Conservation (phyloP, 108 stramenopile genomes). For the Cyclotella cryptica region DNA sequence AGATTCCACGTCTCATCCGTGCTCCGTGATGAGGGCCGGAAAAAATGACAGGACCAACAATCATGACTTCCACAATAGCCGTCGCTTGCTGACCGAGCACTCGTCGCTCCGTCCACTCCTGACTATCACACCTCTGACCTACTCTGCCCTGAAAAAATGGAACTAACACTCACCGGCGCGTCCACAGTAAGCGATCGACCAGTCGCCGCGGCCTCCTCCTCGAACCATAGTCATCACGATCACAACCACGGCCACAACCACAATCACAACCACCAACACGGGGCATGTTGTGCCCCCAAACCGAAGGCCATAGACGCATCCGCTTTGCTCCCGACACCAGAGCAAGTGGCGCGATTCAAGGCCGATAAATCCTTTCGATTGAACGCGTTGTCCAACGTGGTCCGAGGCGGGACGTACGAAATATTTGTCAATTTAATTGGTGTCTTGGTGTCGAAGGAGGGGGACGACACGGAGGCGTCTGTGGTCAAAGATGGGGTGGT, state of each 20-base stretch:
- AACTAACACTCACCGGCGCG: conserved; percentile 78
- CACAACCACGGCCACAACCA: conserved; percentile 38
- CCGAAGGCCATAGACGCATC: conserved; percentile 41
- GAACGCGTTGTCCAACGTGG: conserved; percentile 41
- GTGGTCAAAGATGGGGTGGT: background rate
- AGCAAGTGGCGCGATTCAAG: conserved; percentile 52
- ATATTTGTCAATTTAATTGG: conserved; percentile 42
- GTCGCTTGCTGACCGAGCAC: too few species aligned
- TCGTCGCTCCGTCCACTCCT: too few species aligned
- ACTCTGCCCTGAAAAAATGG: conserved; percentile 32
- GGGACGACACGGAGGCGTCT: background rate
- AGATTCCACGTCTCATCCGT: too few species aligned
- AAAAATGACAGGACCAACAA: too few species aligned
- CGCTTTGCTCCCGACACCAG: conserved; percentile 55
- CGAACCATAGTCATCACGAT: conserved; percentile 34
- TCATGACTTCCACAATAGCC: too few species aligned
- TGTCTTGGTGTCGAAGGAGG: conserved; percentile 20
- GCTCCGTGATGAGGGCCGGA: too few species aligned
- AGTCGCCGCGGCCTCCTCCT: background rate
- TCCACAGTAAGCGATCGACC: conserved; percentile 48
- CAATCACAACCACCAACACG: conserved; percentile 37
- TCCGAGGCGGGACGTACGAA: conserved; percentile 41
- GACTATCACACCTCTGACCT: background rate
- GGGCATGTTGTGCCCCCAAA: conserved; percentile 32
- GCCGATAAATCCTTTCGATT: conserved; percentile 42